Base-by-base conservation (phyloP, 768 basidiomycete genomes). In the Suillus luteus region DNA sequence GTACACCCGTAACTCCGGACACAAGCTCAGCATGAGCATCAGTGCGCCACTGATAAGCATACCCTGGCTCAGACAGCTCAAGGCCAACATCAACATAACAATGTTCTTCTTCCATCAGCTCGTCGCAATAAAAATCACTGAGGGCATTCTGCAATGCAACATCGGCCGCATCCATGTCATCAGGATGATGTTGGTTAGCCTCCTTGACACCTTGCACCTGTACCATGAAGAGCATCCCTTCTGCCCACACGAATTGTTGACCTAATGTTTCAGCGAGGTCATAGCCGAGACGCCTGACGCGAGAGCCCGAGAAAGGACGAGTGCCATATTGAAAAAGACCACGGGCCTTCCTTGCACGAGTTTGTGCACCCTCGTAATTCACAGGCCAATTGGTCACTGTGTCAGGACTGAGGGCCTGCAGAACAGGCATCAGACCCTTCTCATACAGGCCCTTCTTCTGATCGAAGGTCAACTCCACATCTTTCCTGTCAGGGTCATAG, bases 51-150 rank as follows among this genome's bases (percentile, higher is more conserved):
- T 60, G 59, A 31, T 24, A 60, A 8, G 59, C 59, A 33, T 33
- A 48, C 0, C 24, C 43, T 1, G 37, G 15, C 43, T 60, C 22
- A 10, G 59, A 33, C 12, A 60, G 19, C 40, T 60, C 59, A 4
- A 60, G 31, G 24, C 59, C 59, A 11, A 60, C 43, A 19, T 60
- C 59, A 7, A 60, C 43, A 22, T 40, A 60, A 35, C 59, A 46
- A 49, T 49, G 48, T 0, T 1, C 2, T 49, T 49, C 48, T 7
- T 49, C 48, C 24, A 49, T 22, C 22, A 48, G 48, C 1, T 48
- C 48, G 0, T 24, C 37, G 1, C 12, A 41, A 40, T 59, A 1
- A 22, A 59, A 43, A 33, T 60, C 59, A 33, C 27, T 12, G n/a
- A 60, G 46, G 15, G 41, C 3, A 12, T 46, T 43, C 7, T 3